phyloP scores from a whole-genome alignment of 2,329 filamentous ascomycete genomes.

The Alternaria arbusti region DNA sequence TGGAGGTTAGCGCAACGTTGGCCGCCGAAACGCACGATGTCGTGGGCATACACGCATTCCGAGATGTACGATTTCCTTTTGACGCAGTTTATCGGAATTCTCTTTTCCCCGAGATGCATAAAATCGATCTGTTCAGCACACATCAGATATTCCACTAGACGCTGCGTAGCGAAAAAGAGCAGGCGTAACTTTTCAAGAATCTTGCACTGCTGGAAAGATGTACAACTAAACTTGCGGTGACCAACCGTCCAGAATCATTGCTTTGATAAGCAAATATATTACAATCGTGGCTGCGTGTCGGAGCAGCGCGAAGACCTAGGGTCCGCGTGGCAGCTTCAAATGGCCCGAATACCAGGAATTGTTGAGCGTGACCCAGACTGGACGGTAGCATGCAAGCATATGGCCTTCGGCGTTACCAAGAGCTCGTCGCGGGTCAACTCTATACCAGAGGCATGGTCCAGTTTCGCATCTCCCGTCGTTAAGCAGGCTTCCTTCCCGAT shows the following conservation, averaged over 20 bases:
- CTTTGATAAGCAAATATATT: background rate
- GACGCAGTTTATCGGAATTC: background rate
- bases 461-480: background rate
- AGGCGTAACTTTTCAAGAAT: background rate
- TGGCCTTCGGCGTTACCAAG: background rate
- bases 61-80: background rate
- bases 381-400: background rate
- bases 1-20: background rate
- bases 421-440: background rate
- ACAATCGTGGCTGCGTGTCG: background rate
- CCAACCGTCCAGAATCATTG: background rate
- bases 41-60: background rate
- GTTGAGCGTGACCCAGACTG: background rate
- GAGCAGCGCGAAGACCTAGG: too few relatives aligned
- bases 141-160: background rate
- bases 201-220: background rate
- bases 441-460: background rate
- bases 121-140: background rate
- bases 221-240: background rate
- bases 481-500: slow-evolving; percentile 23
- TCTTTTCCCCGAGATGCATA: background rate
- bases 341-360: background rate
- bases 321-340: background rate
- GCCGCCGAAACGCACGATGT: background rate
- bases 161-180: background rate